phyloP scores from a whole-genome alignment of 1,284 basidiomycete genomes.

The Psilocybe mexicana region DNA sequence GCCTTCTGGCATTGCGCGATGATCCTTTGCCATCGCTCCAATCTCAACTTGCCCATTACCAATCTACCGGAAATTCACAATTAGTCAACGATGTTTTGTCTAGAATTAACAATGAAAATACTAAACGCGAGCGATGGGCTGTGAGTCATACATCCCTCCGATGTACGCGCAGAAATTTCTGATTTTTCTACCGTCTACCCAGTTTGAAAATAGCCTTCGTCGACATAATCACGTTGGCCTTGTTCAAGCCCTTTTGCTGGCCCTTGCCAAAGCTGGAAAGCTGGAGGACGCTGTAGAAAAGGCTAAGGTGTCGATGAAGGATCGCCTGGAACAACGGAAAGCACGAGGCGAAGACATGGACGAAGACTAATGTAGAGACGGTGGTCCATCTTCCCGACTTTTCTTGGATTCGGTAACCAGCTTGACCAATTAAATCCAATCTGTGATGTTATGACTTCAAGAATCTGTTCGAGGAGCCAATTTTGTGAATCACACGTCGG shows the following conservation, averaged over 20 bases:
- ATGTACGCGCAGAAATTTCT: constrained; percentile 9
- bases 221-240: constrained; percentile 84
- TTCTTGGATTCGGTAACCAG: not conserved
- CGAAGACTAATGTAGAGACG: constrained; percentile 40
- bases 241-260: constrained; percentile 67
- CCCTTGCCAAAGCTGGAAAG: constrained; percentile 66
- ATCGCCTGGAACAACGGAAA: constrained; percentile 51
- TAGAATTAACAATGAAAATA: constrained; percentile 72
- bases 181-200: constrained; percentile 13
- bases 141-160: constrained; percentile 42
- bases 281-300: constrained; percentile 48
- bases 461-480: not conserved
- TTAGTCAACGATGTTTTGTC: constrained; percentile 56
- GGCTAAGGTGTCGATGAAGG: constrained; percentile 51
- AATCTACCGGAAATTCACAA: constrained; percentile 44
- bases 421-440: constrained; percentile 6
- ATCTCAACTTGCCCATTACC: constrained; percentile 51
- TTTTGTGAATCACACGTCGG: not conserved
- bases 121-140: constrained; percentile 79
- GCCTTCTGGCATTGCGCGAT: constrained; percentile 81
- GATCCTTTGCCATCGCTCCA: constrained; percentile 74
- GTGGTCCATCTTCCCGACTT: not conserved
- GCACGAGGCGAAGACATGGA: constrained; percentile 56
- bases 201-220: constrained; percentile 84
- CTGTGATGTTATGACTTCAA: not conserved